Base-by-base conservation (phyloP, 179 eudicot species). In the Sideroxylon spinosum region DNA sequence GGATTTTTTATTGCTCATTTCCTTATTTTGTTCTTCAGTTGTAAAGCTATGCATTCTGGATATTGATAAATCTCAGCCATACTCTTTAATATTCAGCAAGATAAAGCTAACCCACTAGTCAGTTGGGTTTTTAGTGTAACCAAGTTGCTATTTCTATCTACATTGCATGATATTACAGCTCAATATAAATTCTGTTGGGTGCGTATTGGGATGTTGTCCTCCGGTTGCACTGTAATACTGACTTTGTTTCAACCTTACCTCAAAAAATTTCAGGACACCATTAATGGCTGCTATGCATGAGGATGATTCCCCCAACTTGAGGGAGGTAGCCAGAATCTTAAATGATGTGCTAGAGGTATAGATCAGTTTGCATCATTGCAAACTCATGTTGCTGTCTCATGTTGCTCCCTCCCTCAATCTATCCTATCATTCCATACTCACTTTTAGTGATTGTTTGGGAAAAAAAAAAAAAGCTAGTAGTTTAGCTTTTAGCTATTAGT, bases 211-310 rank as follows among this genome's bases (percentile, higher is more conserved):
- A 25, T 59, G 20, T 3, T 14, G 52, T 19, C 25, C 44, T 22
- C 68, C 44, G 17, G 62, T 78, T 8, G 29, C 68, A n/a, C 37
- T 69, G 12, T 63, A 6, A 55, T 74, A 56, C 26, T 55, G 57
- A 74, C 52, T 37, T 8, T 56, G 53, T 22, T 6, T 26, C 57
- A 20, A 20, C 44, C 9, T 29, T 12, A 17, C 50, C 57, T 22
- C 16, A 50, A 50, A 49, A 68, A 68, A 78, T 82, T 68, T 76
- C 88, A 93, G 99, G 81, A 89, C 97, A 28, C 92, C 90, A 6
- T 32, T 86, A 84, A 88, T 93, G 84, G 87, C 95, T 64, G 84
- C 87, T 29, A 93, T 93, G 98, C 99, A 93, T 19, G 93, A 92
- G 82, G 98, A 93, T 20, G 89, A 87, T 67, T 84, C 97, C 64